Base-by-base conservation (phyloP, 2,329 filamentous ascomycete genomes). In the Didymella keratinophila region DNA sequence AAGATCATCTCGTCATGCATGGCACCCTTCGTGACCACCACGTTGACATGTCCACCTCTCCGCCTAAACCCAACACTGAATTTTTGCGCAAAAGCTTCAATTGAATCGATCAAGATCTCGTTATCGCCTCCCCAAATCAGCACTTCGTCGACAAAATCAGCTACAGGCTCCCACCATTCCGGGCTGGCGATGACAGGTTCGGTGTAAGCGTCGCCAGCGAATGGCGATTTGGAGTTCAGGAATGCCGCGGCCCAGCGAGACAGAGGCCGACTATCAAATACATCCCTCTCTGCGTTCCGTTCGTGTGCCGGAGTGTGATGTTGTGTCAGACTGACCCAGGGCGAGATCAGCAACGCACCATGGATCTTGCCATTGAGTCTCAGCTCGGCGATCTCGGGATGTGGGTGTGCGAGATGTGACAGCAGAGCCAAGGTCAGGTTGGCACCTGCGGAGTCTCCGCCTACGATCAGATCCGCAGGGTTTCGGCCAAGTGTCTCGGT, bases 101-200 rank as follows among this genome's bases (percentile, higher is more conserved):
- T 86, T 14, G 82, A 78, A 62, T 87, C 86, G 32, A 86, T 72
- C 25, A 88, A 61, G 14, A 87, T 76, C 73, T 89, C 86, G 47
- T 83, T 80, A 1, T 76, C 81, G 0, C 86, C 87, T 1, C 77
- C 83, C 61, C 82, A 81, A 5, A 88, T 77, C 23, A 87, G 66
- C 1, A 87, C 75, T 41, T 81, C 78, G 20, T 78, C 74, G 3
- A 84, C 72, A 2, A 76, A 60, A 32, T 71, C 78, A 0, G 80
- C 76, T 12, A 85, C 75, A 2, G 76, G 78, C 10, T 77, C 67
- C 79, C 83, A 88, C 86, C 86, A 89, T 1, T 79, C 76, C 3
- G 76, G 53, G 2, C 80, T 76, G 1, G 85, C 86, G 9, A 68
- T 54, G 1, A 74, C 74, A 0, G 86, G 76, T 67, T 87, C 82